phyloP scores from a whole-genome alignment of 2,329 filamentous ascomycete species.

The Colletotrichum sp. region DNA sequence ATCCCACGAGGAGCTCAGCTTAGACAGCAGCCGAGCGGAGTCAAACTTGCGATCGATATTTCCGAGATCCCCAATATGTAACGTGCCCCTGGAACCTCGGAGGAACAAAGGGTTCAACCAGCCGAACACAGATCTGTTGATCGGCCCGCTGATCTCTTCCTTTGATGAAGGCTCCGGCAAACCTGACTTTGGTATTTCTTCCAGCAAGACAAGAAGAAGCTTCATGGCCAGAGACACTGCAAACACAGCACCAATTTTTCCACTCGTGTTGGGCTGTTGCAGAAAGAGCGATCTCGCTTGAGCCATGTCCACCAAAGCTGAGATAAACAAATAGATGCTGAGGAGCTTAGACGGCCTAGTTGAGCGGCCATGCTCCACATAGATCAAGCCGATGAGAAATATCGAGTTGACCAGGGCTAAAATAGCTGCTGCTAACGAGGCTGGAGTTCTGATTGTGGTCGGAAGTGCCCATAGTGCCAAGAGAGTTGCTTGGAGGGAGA shows the following conservation, averaged over 20 bases:
- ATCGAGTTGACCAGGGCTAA: constrained; percentile 34
- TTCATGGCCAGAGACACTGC: constrained; percentile 30
- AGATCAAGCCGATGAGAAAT: constrained; percentile 33
- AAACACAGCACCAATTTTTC: constrained; percentile 29
- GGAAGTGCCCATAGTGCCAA: constrained; percentile 7
- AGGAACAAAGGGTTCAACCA: constrained; percentile 38
- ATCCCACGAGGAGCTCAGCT: background rate
- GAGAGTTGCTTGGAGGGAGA: background rate
- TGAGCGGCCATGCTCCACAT: constrained; percentile 38
- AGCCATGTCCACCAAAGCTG: constrained; percentile 36
- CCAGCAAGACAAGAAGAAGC: constrained; percentile 26
- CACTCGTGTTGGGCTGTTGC: constrained; percentile 12
- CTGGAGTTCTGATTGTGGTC: background rate
- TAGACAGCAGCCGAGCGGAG: background rate
- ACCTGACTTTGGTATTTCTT: constrained; percentile 31
- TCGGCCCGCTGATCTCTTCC: constrained; percentile 36
- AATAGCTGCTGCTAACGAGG: constrained; percentile 31
- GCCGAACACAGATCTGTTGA: constrained; percentile 38
- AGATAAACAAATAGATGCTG: constrained; percentile 33
- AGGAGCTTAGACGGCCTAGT: constrained; percentile 36
- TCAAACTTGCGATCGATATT: constrained; percentile 8
- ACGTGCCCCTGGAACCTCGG: constrained; percentile 22
- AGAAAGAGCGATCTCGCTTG: constrained; percentile 37
- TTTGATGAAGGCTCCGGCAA: constrained; percentile 23
- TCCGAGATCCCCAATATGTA: constrained; percentile 16